phyloP scores from a whole-genome alignment of 805 yeast genomes.

The Hanseniaspora clermontiae region DNA sequence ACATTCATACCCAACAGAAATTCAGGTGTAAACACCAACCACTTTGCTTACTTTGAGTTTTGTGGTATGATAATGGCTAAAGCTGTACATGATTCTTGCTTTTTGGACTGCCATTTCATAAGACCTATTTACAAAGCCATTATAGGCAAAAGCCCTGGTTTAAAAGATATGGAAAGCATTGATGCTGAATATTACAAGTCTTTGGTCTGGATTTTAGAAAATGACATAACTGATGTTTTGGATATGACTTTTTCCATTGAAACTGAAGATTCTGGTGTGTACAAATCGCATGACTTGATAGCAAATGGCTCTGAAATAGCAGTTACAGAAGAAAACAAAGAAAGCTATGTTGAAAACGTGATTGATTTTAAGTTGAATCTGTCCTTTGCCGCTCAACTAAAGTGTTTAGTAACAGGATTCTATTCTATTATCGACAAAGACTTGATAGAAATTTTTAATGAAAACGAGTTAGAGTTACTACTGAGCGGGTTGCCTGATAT shows the following conservation, averaged over 20 bases:
- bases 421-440: conserved; percentile 80
- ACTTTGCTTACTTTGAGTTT: conserved; percentile 81
- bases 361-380: conserved; percentile 77
- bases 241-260: conserved; percentile 91
- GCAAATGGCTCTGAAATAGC: conserved; percentile 72
- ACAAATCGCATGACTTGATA: conserved; percentile 65
- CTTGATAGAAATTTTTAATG: conserved; percentile 76
- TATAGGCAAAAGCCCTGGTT: conserved; percentile 62
- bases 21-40: conserved; percentile 87
- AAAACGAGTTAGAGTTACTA: conserved; percentile 83
- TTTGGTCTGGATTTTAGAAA: conserved; percentile 88
- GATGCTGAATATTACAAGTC: conserved; percentile 90
- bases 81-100: conserved; percentile 76
- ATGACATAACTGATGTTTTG: conserved; percentile 89
- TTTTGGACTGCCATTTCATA: conserved; percentile 86
- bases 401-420: conserved; percentile 73
- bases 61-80: conserved; percentile 90
- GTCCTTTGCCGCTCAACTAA: conserved; percentile 79
- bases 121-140: conserved; percentile 87
- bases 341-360: conserved; percentile 71
- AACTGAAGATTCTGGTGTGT: conserved; percentile 86
- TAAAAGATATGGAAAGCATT: conserved; percentile 87
- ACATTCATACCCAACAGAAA: conserved; percentile 93
- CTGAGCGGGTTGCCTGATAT: conserved; percentile 93
- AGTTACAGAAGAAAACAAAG: conserved; percentile 83